These are phyloP conservation scores for Irpex sp. DNA, from an alignment of 1,284 basidiomycete species.

Conservation along the genomic window DNA sequence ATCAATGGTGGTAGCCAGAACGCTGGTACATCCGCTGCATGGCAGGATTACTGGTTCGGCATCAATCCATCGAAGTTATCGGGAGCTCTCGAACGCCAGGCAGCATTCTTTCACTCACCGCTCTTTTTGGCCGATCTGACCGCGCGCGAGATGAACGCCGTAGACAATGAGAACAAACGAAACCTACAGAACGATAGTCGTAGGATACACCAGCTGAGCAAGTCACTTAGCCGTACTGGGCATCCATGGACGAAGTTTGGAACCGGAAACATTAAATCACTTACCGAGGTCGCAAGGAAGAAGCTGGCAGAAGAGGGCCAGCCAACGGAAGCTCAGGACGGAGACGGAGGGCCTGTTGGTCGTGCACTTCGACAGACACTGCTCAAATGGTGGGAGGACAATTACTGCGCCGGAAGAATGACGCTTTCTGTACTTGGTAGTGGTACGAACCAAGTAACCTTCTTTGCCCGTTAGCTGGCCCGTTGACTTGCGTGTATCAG, in stretches of 20 bases:
- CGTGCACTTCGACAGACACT: slow-evolving; percentile 58
- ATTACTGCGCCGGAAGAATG: slow-evolving; percentile 71
- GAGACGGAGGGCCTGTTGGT: slow-evolving; percentile 35
- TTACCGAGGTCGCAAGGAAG: slow-evolving; percentile 30
- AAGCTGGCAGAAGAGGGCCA: slow-evolving; percentile 9
- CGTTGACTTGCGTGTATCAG: slow-evolving; percentile 8
- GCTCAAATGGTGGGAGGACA: slow-evolving; percentile 62
- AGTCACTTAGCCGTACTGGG: slow-evolving; percentile 42
- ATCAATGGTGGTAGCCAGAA: slow-evolving; percentile 61
- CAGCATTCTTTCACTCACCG: slow-evolving; percentile 66
- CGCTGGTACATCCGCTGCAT: slow-evolving; percentile 60
- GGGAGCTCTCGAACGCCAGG: slow-evolving; percentile 59
- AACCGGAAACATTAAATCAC: slow-evolving; percentile 59
- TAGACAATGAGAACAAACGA: slow-evolving; percentile 71
- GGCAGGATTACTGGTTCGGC: slow-evolving; percentile 64
- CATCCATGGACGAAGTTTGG: slow-evolving; percentile 65
- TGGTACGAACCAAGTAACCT: slow-evolving; percentile 16
- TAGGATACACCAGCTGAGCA: slow-evolving; percentile 62
- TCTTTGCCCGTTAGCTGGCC: background rate
- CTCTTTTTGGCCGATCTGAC: slow-evolving; percentile 61
- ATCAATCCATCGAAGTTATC: slow-evolving; percentile 47
- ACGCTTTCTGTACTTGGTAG: slow-evolving; percentile 39
- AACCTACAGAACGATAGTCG: slow-evolving; percentile 64
- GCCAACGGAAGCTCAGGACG: slow-evolving; percentile 9
- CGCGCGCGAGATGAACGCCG: slow-evolving; percentile 66